Evolutionary conservation across 306 rosid genomes (phyloP), one percentile per base, ranked within the genome.

Genomic region (Neltuma alba): DNA sequence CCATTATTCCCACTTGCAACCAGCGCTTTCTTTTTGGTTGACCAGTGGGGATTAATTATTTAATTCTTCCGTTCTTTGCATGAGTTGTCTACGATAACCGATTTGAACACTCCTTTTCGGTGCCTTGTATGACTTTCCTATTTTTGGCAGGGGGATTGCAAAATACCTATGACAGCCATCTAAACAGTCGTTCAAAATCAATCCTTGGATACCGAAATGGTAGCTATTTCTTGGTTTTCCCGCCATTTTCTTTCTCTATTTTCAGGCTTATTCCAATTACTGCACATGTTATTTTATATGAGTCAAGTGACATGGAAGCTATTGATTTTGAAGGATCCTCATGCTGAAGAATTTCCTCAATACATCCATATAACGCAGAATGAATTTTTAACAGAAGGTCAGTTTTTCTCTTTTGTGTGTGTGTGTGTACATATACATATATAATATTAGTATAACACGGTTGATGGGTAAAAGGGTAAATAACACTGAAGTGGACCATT

Each of bases 311-410:
- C 85, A 31, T 66, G 61, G 55, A 37, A 11, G 63, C 63, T 83
- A 44, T 72, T 78, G 37, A 50, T 83, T 77, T 83, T 85, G 87
- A 80, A 90, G 92, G 97, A 90, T 80, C 86, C 79, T 82, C 23
- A 58, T 38, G 34, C 67, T 65, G 89, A 85, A 82, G 92, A 89
- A 40, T 81, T 70, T 70, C 97, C 95, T 57, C 84, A 74, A 33
- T 92, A 85, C 86, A 85, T 82, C 44, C 88, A 94, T 76, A 84
- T 92, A 70, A 70, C 58, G 34, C 90, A 92, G 82, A 94, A 94
- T 80, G 99, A 92, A 5, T 91, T 94, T 84, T 87, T 64, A 14
- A 42, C 63, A 86, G 97, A 79, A 92, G 88, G 99, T 89, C 81
- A 80, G 90, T 41, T 21, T 36, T 77, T 48, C 33, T 13, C 6